Base-by-base conservation (phyloP, 768 basidiomycete species). In the Plicaturopsis crispa region DNA sequence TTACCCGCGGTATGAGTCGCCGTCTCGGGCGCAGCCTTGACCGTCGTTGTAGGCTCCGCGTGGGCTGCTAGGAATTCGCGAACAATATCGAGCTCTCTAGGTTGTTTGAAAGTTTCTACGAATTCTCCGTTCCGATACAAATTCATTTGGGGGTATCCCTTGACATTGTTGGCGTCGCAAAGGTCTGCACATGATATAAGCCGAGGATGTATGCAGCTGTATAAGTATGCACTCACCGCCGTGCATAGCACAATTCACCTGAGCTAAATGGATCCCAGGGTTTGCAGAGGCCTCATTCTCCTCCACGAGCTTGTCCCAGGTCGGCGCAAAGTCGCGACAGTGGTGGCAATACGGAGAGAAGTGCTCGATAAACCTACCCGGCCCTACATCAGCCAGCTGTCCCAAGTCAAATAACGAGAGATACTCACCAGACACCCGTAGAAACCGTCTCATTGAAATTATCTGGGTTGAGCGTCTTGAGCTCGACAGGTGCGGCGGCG, bases 281-380 rank as follows among this genome's bases (percentile, higher is more conserved):
- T 4, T 8, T 47, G 61, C 75, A 57, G 59, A 58, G 24, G 46
- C 53, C 42, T 67, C 71, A 43, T 66, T 67, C 22, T 77, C 66
- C 12, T 63, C 57, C 5, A 75, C 77, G 5, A 94, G 65, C 34
- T 78, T 60, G 31, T 78, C 66, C 90, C 92, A 96, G 19, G 81
- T 89, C 0, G 91, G 83, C 7, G 77, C 79, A 48, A 96, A 94
- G 1, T 62, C 55, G 22, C 70, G 67, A 58, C 91, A 96, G 53
- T 94, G 91, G 4, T 58, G 54, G 49, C 92, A 96, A 51, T 80
- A 82, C 0, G 92, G 92, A 1, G 87, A 91, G 55, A 77, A 96
- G 57, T 86, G 83, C 49, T 94, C 90, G 35, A 94, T 65, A 42
- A 93, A 78, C 79, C 79, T 70, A 44, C 20, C 13, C 8, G 17